Evolutionary conservation across 2,329 filamentous ascomycete species (phyloP).

Genomic region (Pyrenochaeta sp.): DNA sequence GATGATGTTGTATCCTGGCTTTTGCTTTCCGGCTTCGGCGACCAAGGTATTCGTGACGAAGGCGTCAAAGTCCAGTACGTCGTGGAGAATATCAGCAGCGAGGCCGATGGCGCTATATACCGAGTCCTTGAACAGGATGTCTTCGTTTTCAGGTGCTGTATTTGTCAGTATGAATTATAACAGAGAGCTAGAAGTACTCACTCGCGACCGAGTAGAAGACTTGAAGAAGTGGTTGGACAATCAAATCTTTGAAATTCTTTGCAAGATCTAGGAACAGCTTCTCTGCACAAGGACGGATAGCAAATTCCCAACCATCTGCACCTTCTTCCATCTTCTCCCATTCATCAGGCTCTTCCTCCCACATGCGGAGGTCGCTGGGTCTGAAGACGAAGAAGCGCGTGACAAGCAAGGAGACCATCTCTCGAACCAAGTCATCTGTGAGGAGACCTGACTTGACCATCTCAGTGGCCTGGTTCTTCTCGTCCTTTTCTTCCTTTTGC

Average conservation of each 20-base stretch:
- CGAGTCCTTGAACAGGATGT: conserved; percentile 88
- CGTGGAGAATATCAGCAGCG: conserved; percentile 76
- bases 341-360: conserved; percentile 93
- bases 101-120: conserved; percentile 93
- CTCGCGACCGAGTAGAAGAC: conserved; percentile 83
- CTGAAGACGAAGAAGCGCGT: conserved; percentile 89
- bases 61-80: conserved; percentile 81
- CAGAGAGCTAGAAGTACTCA: conserved; percentile 53
- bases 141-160: conserved; percentile 64
- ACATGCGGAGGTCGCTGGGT: conserved; percentile 82
- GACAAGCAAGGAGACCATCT: conserved; percentile 85
- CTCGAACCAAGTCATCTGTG: conserved; percentile 75
- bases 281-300: conserved; percentile 89
- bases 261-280: conserved; percentile 92
- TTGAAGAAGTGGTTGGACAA: conserved; percentile 78
- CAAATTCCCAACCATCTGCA: conserved; percentile 84
- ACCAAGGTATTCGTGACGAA: conserved; percentile 79
- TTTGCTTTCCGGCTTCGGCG: conserved; percentile 75
- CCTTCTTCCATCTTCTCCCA: conserved; percentile 93
- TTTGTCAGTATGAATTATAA: no score
- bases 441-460: conserved; percentile 78
- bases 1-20: conserved; percentile 77
- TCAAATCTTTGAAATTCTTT: conserved; percentile 83
- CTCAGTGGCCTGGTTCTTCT: conserved; percentile 73
- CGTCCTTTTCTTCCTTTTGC: conserved; percentile 74